Evolutionary conservation across 2,329 filamentous ascomycete genomes (phyloP).

Genomic region (Coniochaeta ligniaria): DNA sequence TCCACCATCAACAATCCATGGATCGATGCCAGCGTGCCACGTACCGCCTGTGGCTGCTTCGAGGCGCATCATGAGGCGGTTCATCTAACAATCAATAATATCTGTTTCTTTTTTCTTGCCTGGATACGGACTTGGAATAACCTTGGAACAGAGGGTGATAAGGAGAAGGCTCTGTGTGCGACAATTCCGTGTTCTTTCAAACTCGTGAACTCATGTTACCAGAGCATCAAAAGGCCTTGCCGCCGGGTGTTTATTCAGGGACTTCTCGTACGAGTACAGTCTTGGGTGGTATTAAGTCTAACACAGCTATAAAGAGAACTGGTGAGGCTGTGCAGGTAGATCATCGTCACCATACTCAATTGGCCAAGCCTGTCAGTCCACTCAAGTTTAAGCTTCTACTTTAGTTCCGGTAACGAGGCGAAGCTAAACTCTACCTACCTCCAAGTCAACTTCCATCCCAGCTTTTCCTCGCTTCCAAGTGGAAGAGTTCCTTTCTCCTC

Average conservation of each 20-base stretch:
- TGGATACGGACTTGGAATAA: neutral
- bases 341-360: neutral
- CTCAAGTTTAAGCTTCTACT: neutral
- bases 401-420: neutral
- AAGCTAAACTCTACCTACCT: neutral
- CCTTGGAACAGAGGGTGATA: too few relatives aligned
- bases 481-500: neutral
- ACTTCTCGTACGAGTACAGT: too few relatives aligned
- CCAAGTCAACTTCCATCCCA: neutral
- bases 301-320: too few relatives aligned
- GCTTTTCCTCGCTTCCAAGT: neutral
- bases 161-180: too few relatives aligned
- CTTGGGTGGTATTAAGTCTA: too few relatives aligned
- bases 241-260: too few relatives aligned
- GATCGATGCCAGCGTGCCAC: neutral
- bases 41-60: neutral
- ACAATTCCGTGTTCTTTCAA: too few relatives aligned
- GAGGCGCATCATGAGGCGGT: neutral
- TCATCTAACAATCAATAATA: neutral
- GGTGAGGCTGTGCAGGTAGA: conserved; percentile 1
- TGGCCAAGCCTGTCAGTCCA: neutral
- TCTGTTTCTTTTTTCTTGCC: neutral
- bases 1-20: too few relatives aligned
- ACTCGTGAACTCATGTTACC: too few relatives aligned
- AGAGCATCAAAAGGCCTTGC: too few relatives aligned